Conservation (phyloP, 176 grass and related monocot species). For the Paspalum notatum region DNA sequence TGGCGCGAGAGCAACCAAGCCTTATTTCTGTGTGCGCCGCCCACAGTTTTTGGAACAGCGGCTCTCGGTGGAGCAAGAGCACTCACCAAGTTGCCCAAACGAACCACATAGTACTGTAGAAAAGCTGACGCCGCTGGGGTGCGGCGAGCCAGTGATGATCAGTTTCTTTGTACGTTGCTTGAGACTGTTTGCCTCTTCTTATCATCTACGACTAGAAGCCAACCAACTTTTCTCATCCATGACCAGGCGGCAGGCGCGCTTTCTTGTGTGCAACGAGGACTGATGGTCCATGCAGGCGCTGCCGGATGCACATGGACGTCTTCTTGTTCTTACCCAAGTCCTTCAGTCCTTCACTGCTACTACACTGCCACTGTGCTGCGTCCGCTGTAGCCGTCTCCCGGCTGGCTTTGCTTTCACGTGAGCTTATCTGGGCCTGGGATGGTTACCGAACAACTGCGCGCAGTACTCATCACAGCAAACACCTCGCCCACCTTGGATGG, state of each 20-base stretch:
- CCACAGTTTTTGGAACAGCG: constrained; percentile 34
- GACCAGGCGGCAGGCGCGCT: not conserved
- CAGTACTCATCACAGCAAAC: not conserved
- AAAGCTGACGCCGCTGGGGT: not conserved
- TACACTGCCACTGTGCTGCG: not conserved
- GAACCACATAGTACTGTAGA: not conserved
- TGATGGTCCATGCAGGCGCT: not conserved
- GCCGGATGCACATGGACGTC: not conserved
- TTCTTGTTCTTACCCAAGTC: not conserved
- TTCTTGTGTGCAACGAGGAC: not conserved
- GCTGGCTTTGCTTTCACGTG: constrained; percentile 10
- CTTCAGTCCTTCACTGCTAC: too few relatives aligned
- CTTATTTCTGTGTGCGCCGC: constrained; percentile 37
- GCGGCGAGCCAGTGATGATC: not conserved
- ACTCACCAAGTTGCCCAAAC: constrained; percentile 17
- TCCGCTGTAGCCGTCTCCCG: not conserved
- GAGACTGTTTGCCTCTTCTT: constrained; percentile 23
- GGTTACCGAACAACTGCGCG: not conserved
- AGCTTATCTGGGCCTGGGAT: not conserved
- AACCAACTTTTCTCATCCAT: constrained; percentile 6
- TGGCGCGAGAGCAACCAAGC: not conserved
- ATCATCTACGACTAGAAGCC: not conserved
- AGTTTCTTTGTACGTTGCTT: constrained; percentile 3
- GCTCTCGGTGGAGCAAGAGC: not conserved
- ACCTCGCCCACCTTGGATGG: not conserved